Percentiles rank a stretch among this genome's conserved stretches.
phyloP scores from a whole-genome alignment of 768 basidiomycete genomes.

The Mycena vulgaris region DNA sequence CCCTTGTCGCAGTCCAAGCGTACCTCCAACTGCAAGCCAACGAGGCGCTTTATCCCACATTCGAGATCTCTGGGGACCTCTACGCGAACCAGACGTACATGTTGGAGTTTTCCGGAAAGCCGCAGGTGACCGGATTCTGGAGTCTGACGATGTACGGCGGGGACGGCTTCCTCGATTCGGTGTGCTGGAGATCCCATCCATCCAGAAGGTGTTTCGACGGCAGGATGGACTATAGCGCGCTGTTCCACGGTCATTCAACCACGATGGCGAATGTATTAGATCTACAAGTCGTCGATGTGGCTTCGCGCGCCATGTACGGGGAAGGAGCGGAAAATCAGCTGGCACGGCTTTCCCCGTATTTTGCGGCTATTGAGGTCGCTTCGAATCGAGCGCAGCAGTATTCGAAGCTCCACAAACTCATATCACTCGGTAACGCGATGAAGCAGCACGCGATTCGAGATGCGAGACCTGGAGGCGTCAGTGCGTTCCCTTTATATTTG shows the following conservation, averaged over 20 bases:
- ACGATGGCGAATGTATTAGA: neutral
- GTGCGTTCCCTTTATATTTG: neutral
- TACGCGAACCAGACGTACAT: conserved; percentile 16
- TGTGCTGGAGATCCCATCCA: no score
- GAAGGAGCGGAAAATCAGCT: neutral
- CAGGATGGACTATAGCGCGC: neutral
- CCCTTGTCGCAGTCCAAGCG: neutral
- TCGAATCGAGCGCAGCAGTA: neutral
- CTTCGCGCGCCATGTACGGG: neutral
- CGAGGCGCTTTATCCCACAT: conserved; percentile 23
- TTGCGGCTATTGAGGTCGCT: neutral
- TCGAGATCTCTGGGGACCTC: neutral
- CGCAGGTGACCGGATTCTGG: conserved; percentile 26
- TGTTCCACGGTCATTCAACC: neutral
- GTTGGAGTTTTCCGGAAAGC: conserved; percentile 20
- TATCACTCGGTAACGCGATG: neutral
- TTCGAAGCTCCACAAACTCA: neutral
- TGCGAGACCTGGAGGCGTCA: neutral
- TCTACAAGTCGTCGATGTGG: conserved; percentile 5
- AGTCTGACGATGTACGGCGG: conserved; percentile 29
- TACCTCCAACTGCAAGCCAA: conserved; percentile 16
- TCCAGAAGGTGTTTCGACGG: no score
- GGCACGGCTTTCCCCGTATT: neutral
- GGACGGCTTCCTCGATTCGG: conserved; percentile 16
- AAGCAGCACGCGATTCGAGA: neutral